Base-by-base conservation (phyloP, 805 yeast species). In the Yarrowia divulgata region DNA sequence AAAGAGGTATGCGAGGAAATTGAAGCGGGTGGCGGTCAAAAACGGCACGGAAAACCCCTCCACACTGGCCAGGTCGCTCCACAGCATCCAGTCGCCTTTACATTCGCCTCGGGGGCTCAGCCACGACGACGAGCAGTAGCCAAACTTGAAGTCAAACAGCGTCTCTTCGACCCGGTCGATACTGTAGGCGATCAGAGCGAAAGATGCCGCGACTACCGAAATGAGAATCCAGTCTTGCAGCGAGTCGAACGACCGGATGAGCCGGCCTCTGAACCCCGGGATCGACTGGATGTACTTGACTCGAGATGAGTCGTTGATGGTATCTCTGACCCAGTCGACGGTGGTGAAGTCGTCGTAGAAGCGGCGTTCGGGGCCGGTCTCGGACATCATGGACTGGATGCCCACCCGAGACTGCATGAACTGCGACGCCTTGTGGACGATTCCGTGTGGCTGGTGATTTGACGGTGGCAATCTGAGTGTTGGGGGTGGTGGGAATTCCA, bases 331-430 rank as follows among this genome's bases (percentile, higher is more conserved):
- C 88, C 89, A 86, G 75, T 86, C 89, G 18, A 85, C 84, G 19
- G 88, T 85, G 29, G 89, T 85, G 76, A 85, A 86, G 75, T 86
- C 88, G 73, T 86, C 87, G 74, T 86, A 86, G 77, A 79, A 84
- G 71, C 79, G 80, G 34, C 83, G 60, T 29, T 70, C 62, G 4
- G 52, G 68, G 0, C 52, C 71, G 16, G 68, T 60, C 5, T 63
- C 69, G 2, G 54, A 60, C 50, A 60, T 60, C 35, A 46, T 23
- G 7, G 50, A 37, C 43, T 60, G 67, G 35, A 60, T 45, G 12
- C 52, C 52, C 8, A 43, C 52, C 2, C 49, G 39, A 2, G 66
- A 60, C 66, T 60, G 49, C 66, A 60, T 43, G 52, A 23, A 45
- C 43, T 60, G 67, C 43, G 54, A 43, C 34, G 37, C 54, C 18